Evolutionary conservation across 2,329 filamentous ascomycete species (phyloP).

Genomic region (Pseudogymnoascus sp.): DNA sequence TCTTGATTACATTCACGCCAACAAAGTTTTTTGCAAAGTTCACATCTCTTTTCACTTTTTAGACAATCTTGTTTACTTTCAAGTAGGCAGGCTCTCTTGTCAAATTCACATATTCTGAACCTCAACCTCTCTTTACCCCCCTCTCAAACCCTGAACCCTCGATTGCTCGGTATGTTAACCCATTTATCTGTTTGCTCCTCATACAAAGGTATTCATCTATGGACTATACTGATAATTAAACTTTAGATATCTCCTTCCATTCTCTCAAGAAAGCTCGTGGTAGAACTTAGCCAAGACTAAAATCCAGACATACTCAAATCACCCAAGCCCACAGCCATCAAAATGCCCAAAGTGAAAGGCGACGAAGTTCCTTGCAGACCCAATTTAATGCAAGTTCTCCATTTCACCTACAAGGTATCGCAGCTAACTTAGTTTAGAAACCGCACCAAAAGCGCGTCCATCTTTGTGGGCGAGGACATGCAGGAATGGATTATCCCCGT

Average conservation of each 20-base stretch:
- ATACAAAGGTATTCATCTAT: background rate
- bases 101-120: no score
- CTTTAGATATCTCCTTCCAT: background rate
- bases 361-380: background rate
- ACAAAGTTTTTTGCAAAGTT: background rate
- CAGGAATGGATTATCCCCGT: background rate
- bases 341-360: background rate
- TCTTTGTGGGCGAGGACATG: background rate
- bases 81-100: background rate
- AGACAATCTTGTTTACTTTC: background rate
- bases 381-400: background rate
- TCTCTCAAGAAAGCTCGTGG: background rate
- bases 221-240: background rate
- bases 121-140: no score
- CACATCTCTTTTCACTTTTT: background rate
- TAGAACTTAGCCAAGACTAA: background rate
- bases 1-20: background rate
- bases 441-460: background rate
- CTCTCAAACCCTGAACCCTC: no score
- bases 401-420: background rate
- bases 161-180: background rate
- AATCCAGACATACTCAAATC: background rate
- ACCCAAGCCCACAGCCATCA: background rate
- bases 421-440: background rate
- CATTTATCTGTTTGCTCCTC: background rate